These are phyloP conservation scores for Trichomonas vaginalis DNA, from an alignment of 208 protist genomes.

Conservation along the genomic window DNA sequence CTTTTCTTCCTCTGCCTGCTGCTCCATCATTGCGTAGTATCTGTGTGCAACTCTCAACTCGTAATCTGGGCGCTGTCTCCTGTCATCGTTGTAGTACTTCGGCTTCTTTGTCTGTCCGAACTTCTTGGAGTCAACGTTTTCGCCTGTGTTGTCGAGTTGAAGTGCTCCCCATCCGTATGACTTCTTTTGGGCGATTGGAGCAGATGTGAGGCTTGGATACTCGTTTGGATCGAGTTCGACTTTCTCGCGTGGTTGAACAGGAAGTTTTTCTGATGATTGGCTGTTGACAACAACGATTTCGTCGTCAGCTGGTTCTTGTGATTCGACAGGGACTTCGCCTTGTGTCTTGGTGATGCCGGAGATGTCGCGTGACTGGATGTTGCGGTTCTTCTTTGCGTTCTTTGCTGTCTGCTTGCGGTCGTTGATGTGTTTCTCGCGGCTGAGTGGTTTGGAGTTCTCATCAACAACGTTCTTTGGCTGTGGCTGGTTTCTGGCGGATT, in stretches of 20 bases:
- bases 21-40: no score
- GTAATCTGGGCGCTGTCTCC: not conserved
- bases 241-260: not conserved
- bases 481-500: no score
- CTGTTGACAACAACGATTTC: not conserved
- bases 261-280: not conserved
- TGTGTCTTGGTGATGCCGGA: not conserved
- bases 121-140: not conserved
- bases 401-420: not conserved
- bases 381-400: not conserved
- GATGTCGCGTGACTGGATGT: not conserved
- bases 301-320: not conserved
- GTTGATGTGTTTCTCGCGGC: not conserved
- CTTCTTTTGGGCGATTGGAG: not conserved
- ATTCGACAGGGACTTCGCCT: not conserved
- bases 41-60: no score
- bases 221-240: not conserved
- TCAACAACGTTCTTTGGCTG: not conserved
- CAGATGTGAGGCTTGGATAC: not conserved
- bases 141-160: not conserved
- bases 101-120: not conserved
- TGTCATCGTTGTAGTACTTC: not conserved
- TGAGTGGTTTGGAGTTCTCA: not conserved
- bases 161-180: not conserved
- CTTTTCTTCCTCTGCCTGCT: not conserved